These are phyloP conservation scores for Debaryomyces prosopidis DNA, from an alignment of 805 yeast genomes.

Conservation along the genomic window DNA sequence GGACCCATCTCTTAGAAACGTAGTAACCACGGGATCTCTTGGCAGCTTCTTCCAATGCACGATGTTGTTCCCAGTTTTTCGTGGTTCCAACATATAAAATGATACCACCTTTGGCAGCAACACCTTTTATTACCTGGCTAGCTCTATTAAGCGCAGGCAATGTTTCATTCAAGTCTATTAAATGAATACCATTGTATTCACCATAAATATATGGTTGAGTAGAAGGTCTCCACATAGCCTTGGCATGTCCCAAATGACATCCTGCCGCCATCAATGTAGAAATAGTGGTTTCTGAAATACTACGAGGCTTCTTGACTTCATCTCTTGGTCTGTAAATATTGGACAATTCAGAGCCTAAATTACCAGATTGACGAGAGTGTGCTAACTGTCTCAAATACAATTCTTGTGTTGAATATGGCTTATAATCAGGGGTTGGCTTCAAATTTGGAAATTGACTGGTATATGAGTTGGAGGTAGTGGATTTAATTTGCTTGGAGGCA, in stretches of 20 bases:
- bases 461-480: conserved; percentile 33
- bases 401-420: conserved; percentile 77
- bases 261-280: conserved; percentile 85
- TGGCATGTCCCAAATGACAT: conserved; percentile 93
- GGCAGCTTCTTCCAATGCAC: conserved; percentile 79
- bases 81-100: conserved; percentile 83
- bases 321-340: conserved; percentile 70
- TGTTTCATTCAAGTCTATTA: conserved; percentile 88
- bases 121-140: conserved; percentile 77
- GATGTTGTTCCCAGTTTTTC: conserved; percentile 62
- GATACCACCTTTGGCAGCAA: conserved; percentile 82
- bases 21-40: conserved; percentile 74
- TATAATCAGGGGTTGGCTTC: conserved; percentile 56
- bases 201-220: conserved; percentile 89
- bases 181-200: conserved; percentile 84
- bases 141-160: conserved; percentile 75
- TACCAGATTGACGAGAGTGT: conserved; percentile 54
- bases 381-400: conserved; percentile 70
- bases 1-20: conserved; percentile 86
- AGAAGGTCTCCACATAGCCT: conserved; percentile 70
- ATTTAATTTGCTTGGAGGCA: conserved; percentile 19
- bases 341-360: conserved; percentile 63
- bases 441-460: conserved; percentile 57
- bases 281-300: conserved; percentile 59
- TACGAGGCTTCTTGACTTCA: conserved; percentile 60